Base-by-base conservation (phyloP, 2,329 filamentous ascomycete genomes). In the Paecilomyces sp. region DNA sequence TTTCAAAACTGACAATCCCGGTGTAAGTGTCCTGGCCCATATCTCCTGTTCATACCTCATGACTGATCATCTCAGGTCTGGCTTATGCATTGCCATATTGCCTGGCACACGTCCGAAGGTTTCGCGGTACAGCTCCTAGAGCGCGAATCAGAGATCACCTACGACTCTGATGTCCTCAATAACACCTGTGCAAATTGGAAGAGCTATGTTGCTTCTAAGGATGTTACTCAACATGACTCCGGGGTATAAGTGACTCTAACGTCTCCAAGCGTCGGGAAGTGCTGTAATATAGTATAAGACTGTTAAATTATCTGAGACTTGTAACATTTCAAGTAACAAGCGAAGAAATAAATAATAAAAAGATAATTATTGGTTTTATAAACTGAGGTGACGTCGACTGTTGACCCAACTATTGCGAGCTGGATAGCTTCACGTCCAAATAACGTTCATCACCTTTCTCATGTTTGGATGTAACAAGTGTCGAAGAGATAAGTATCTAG, bases 71-170 rank as follows among this genome's bases (percentile, higher is more conserved):
- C 9, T 22, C 9, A 18, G 41, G 41, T 8, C 18, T 18, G 41
- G 41, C 15, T 47, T 8, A 47, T 22, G 41, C 41, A 18, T n/a
- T 60, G 36, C 50, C 58, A 57, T 47, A 57, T 57, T 28, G 55
- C 57, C 22, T 65, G 59, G 60, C 64, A 66, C 51, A 47, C 36
- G 18, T 47, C 41, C 8, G 41, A 47, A 18, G 41, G 15, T 9
- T 47, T 47, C 9, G 41, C 41, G 18, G 13, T 47, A 9, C 15
- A 47, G 41, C 41, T 47, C 41, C 41, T 47, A 15, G 41, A 47
- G 15, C 41, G 41, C 7, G 41, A 47, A 9, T 22, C 41, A 9
- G 41, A 47, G 41, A 47, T 47, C 2, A 47, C n/a, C n/a, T 47
- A 47, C n/a, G 41, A 47, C 11, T n/a, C 7, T 18, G 41, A 47